These are phyloP conservation scores for Globisporangium apiculatum DNA, from an alignment of 352 stramenopile genomes.

Conservation along the genomic window DNA sequence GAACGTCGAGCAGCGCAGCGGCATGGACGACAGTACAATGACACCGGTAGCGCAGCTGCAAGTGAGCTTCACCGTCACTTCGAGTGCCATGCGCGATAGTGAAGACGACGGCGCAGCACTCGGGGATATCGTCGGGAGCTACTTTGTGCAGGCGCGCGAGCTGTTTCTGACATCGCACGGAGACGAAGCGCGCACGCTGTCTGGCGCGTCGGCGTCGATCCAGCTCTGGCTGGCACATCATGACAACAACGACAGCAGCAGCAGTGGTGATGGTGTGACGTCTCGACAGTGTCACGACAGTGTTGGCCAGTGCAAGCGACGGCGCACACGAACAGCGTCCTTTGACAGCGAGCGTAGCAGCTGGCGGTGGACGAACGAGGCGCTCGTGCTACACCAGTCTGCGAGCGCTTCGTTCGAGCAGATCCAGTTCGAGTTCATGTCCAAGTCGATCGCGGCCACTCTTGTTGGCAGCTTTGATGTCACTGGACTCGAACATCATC, in stretches of 20 bases:
- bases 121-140: neutral
- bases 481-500: neutral
- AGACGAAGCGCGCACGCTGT: neutral
- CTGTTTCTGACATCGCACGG: neutral
- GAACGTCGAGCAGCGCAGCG: too few relatives aligned
- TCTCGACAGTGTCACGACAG: neutral
- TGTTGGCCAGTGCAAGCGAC: neutral
- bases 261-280: neutral
- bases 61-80: constrained; percentile 6
- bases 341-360: neutral
- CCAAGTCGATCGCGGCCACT: neutral
- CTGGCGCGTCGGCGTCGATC: constrained; percentile 12
- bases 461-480: constrained; percentile 1
- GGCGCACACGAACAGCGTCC: constrained; percentile 4
- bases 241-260: neutral
- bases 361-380: constrained; percentile 26
- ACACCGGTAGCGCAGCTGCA: constrained; percentile 3
- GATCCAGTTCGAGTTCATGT: constrained; percentile 6
- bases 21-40: too few relatives aligned
- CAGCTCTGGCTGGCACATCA: constrained; percentile 6
- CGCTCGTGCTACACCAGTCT: constrained; percentile 1
- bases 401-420: neutral
- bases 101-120: neutral
- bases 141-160: constrained; percentile 5
- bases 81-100: neutral